Evolutionary conservation across 306 rosid genomes (phyloP).

Genomic region (Sphenostylis stenocarpa): DNA sequence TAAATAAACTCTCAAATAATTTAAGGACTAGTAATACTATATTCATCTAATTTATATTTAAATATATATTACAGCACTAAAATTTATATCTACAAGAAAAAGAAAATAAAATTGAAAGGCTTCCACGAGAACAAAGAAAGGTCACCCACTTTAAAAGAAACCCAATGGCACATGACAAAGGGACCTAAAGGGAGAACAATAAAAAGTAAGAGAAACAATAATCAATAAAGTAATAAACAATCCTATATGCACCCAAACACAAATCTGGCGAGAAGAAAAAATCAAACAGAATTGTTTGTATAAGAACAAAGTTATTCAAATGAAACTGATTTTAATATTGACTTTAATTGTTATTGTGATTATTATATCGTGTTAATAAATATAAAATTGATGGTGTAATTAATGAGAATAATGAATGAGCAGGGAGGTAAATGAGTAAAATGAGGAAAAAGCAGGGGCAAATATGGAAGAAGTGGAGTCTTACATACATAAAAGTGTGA

Average conservation of each 20-base stretch:
- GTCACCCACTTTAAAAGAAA: slow-evolving; percentile 31
- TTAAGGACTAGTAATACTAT: not conserved
- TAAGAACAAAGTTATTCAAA: not conserved
- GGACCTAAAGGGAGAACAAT: not conserved
- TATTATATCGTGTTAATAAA: not conserved
- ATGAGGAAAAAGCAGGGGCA: slow-evolving; percentile 11
- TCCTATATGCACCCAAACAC: slow-evolving; percentile 1
- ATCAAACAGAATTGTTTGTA: not conserved
- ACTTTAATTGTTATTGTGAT: not conserved
- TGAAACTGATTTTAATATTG: not conserved
- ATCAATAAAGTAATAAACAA: not conserved
- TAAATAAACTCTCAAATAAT: not conserved
- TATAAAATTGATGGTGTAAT: not conserved
- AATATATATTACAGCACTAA: not conserved
- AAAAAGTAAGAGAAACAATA: not conserved
- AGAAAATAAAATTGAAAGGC: not conserved
- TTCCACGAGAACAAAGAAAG: slow-evolving; percentile 14
- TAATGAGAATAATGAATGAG: not conserved
- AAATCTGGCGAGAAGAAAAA: slow-evolving; percentile 1
- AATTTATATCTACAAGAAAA: not conserved
- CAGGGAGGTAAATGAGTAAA: slow-evolving; percentile 15
- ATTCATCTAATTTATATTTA: not conserved
- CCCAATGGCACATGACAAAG: slow-evolving; percentile 27
- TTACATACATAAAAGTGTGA: slow-evolving; percentile 20
- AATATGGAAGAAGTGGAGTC: not conserved